Base-by-base conservation (phyloP, 2,329 filamentous ascomycete species). In the Colletotrichum sp. region DNA sequence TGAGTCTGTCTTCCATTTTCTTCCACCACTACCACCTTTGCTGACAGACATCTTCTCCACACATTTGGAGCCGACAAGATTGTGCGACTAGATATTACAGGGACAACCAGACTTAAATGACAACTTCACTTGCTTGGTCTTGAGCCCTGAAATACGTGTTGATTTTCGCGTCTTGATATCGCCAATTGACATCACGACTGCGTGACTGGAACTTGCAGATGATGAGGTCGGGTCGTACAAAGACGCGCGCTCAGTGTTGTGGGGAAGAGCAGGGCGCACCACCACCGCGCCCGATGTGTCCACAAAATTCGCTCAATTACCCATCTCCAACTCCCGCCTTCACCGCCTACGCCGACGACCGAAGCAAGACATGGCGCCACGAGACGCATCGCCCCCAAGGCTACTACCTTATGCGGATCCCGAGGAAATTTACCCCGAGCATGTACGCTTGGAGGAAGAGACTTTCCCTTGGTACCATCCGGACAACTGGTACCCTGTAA, bases 401-500 rank as follows among this genome's bases (percentile, higher is more conserved):
- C 70, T 22, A 30, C 44, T 69, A 34, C 64, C 74, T 4, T 18
- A 65, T 18, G 74, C 74, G 13, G 70, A 62, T 8, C 74, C 74
- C 8, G 74, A 76, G 30, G 74, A 76, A 36, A 18, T 76, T 4
- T 76, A 76, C 18, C 18, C 44, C 64, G 36, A 63, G 10, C 24
- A 60, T 7, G 44, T 60, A 3, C 63, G 59, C 16, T 32, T 81
- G 36, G 81, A 82, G 30, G 80, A 82, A 52, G 80, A 81, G 39
- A 77, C 48, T 2, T 66, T 81, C 28, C 75, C 80, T 3, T 75
- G 68, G 39, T 81, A 81, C 60, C n/a, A 77, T 15, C 70, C 77
- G 10, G 75, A 75, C 26, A 77, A 73, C 3, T 82, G 78, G 59
- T 82, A 80, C 63, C 79, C 81, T 15, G 77, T 80, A 8, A 67